These are phyloP conservation scores for Neurospora sp. DNA, from an alignment of 495 filamentous ascomycete species.

Conservation along the genomic window DNA sequence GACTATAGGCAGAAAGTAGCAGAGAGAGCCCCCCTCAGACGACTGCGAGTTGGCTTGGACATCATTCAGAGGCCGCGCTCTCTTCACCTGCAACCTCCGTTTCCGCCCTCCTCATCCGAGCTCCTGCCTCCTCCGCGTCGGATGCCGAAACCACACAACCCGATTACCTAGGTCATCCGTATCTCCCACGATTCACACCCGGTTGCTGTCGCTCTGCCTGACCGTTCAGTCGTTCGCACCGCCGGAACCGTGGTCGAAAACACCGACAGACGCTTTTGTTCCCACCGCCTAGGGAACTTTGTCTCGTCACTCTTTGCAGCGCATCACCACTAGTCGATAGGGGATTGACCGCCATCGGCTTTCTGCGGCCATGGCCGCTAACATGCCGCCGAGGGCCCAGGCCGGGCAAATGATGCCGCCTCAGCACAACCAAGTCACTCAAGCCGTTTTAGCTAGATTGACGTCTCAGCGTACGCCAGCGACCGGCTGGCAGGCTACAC, in stretches of 20 bases:
- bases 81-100: neutral
- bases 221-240: neutral
- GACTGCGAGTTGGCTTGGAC: neutral
- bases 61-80: neutral
- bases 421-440: conserved; percentile 7
- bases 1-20: neutral
- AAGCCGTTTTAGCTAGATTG: conserved; percentile 3
- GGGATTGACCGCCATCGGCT: conserved; percentile 9
- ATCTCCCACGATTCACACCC: neutral
- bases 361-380: conserved; percentile 39
- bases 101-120: neutral
- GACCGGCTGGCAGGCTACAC: conserved; percentile 24
- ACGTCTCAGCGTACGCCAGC: conserved; percentile 14
- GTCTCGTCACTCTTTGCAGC: neutral
- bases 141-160: neutral
- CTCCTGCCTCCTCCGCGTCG: neutral
- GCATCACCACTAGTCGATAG: neutral
- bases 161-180: neutral
- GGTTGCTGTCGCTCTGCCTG: neutral
- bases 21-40: neutral
- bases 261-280: neutral
- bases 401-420: conserved; percentile 27
- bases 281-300: neutral
- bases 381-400: conserved; percentile 34
- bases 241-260: neutral